Conservation (phyloP, 1,284 basidiomycete species). For the Apiotrichum gamsii region DNA sequence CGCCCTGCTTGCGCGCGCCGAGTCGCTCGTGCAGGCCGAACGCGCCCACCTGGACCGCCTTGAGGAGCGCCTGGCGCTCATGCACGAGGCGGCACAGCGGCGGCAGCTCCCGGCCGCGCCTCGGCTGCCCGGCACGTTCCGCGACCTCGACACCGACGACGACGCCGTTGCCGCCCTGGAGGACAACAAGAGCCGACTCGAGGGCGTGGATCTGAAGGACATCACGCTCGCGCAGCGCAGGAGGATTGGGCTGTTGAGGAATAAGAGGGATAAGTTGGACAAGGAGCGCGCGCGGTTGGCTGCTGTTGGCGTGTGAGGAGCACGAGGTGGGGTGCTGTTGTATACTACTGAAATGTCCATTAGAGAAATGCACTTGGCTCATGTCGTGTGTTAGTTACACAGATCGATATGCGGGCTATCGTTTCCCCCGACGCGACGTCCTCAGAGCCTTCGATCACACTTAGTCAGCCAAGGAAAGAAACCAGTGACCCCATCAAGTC, state of each 20-base stretch:
- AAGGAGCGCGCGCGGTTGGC: slow-evolving; percentile 33
- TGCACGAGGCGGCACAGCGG: neutral
- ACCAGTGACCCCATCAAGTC: too few species aligned
- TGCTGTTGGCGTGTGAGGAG: too few species aligned
- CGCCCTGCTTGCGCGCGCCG: slow-evolving; percentile 34
- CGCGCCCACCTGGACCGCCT: slow-evolving; percentile 23
- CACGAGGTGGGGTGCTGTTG: too few species aligned
- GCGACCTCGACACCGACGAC: slow-evolving; percentile 6
- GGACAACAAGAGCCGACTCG: slow-evolving; percentile 13
- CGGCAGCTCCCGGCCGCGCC: slow-evolving; percentile 1
- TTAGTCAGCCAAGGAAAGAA: too few species aligned
- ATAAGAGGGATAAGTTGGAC: slow-evolving; percentile 39
- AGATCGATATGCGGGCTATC: too few species aligned
- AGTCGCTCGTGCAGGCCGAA: slow-evolving; percentile 25
- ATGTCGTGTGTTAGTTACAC: too few species aligned
- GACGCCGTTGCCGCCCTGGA: slow-evolving; percentile 5
- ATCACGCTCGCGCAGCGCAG: slow-evolving; percentile 35
- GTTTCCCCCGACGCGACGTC: too few species aligned
- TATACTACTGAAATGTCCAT: too few species aligned
- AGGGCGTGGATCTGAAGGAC: slow-evolving; percentile 30
- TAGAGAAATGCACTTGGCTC: too few species aligned
- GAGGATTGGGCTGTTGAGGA: slow-evolving; percentile 37
- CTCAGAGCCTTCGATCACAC: too few species aligned
- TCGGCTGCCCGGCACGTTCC: slow-evolving; percentile 1
- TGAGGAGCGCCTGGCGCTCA: neutral